These are phyloP conservation scores for Rhodomyrtus psidioides DNA, from an alignment of 441 rosid species.

Conservation along the genomic window DNA sequence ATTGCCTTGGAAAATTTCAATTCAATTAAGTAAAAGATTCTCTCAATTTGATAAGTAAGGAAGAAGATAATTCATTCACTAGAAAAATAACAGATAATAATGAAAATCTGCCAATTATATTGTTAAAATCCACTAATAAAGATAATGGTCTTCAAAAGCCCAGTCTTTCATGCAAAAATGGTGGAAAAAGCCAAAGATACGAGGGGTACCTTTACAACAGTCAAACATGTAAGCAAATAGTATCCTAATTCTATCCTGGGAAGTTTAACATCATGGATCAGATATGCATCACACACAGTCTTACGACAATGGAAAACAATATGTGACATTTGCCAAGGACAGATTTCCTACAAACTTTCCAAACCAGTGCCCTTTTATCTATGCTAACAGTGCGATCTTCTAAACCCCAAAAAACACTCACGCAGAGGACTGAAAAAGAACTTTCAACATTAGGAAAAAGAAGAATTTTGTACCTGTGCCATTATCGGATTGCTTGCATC, in stretches of 20 bases:
- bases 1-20: neutral
- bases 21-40: neutral
- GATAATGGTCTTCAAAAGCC: neutral
- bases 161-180: neutral
- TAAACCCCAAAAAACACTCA: neutral
- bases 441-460: neutral
- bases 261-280: neutral
- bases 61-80: neutral
- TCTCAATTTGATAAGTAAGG: neutral
- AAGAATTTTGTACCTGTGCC: slow-evolving; percentile 61
- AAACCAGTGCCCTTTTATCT: neutral
- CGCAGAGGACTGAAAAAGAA: neutral
- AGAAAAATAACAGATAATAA: neutral
- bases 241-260: neutral
- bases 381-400: neutral
- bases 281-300: neutral
- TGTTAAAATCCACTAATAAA: neutral
- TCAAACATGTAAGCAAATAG: neutral
- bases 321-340: neutral
- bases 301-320: neutral
- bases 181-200: neutral
- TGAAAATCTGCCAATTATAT: neutral
- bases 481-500: slow-evolving; percentile 99
- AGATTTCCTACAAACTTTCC: neutral
- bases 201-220: neutral